Percentiles rank a stretch among this genome's conserved stretches.
Conservation (phyloP, 768 basidiomycete species). For the Strobilomyces echinocephalus region DNA sequence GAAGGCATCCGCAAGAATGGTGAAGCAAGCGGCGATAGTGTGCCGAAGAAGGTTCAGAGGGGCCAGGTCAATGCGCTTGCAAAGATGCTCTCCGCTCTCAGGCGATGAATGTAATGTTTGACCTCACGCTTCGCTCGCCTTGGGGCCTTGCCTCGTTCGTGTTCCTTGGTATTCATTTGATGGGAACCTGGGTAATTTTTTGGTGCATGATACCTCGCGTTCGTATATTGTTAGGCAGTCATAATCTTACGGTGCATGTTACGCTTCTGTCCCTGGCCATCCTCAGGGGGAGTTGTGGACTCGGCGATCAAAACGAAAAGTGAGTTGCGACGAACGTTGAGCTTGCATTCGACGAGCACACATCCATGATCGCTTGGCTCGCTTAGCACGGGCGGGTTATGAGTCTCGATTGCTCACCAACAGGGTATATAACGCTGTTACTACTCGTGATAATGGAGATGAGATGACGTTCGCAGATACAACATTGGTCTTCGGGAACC, state of each 20-base stretch:
- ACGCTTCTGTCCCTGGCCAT: too few relatives aligned
- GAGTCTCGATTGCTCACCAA: too few relatives aligned
- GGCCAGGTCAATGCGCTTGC: conserved; percentile 86
- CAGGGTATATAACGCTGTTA: too few relatives aligned
- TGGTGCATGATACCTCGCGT: conserved; percentile 30
- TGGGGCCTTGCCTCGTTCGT: not conserved
- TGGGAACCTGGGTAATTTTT: conserved; percentile 19
- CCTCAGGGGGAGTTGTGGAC: too few relatives aligned
- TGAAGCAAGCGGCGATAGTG: conserved; percentile 33
- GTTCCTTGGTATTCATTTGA: conserved; percentile 7
- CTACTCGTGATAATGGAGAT: too few relatives aligned
- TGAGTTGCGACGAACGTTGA: too few relatives aligned
- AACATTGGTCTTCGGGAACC: too few relatives aligned
- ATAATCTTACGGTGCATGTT: conserved; percentile 37
- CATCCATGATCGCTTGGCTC: too few relatives aligned
- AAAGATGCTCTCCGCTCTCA: conserved; percentile 84
- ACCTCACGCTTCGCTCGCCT: not conserved
- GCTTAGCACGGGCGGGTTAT: too few relatives aligned
- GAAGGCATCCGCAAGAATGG: conserved; percentile 29
- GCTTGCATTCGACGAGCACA: too few relatives aligned
- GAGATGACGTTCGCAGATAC: too few relatives aligned
- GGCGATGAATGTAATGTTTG: conserved; percentile 42
- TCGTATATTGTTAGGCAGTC: conserved; percentile 53
- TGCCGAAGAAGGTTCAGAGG: conserved; percentile 77
- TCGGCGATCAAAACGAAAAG: too few relatives aligned